Evolutionary conservation across 805 yeast genomes (phyloP).

Genomic region (Wilhelminamyces savonicus): DNA sequence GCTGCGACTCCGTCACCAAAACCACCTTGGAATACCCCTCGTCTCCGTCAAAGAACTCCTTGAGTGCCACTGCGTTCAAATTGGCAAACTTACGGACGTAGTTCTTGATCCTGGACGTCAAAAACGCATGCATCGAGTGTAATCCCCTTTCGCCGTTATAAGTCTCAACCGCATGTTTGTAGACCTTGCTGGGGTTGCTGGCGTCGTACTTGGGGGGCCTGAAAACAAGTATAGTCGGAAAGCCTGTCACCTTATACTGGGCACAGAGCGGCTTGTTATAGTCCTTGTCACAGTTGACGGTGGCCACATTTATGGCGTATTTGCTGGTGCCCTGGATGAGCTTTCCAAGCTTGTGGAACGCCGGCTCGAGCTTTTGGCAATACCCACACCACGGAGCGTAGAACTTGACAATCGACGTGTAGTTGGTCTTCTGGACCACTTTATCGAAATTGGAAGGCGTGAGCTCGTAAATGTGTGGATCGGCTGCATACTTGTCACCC

Average conservation of each 20-base stretch:
- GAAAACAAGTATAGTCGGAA: slow-evolving; percentile 77
- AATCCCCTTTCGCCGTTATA: slow-evolving; percentile 59
- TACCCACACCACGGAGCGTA: slow-evolving; percentile 99
- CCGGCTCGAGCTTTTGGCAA: slow-evolving; percentile 67
- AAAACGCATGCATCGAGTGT: slow-evolving; percentile 47
- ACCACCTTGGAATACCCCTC: slow-evolving; percentile 37
- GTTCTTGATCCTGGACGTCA: slow-evolving; percentile 56
- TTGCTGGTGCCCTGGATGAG: slow-evolving; percentile 42
- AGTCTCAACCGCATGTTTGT: slow-evolving; percentile 45
- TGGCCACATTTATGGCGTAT: slow-evolving; percentile 58
- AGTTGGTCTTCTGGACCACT: slow-evolving; percentile 62
- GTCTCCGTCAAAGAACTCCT: slow-evolving; percentile 20
- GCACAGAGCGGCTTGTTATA: slow-evolving; percentile 66
- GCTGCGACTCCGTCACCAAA: slow-evolving; percentile 45
- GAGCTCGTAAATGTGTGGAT: slow-evolving; percentile 48
- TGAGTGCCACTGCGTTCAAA: slow-evolving; percentile 14
- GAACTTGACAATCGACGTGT: slow-evolving; percentile 79
- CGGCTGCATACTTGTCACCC: slow-evolving; percentile 32
- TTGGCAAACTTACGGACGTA: slow-evolving; percentile 50
- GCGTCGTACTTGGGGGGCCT: slow-evolving; percentile 64
- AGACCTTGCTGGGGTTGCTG: slow-evolving; percentile 5
- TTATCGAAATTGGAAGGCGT: slow-evolving; percentile 54
- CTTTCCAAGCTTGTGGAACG: slow-evolving; percentile 58
- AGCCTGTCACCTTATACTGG: slow-evolving; percentile 61
- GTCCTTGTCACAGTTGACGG: slow-evolving; percentile 79